Evolutionary conservation across 371 early-diverging fungal genomes (phyloP).

Genomic region (Syncephalastrum monosporum): DNA sequence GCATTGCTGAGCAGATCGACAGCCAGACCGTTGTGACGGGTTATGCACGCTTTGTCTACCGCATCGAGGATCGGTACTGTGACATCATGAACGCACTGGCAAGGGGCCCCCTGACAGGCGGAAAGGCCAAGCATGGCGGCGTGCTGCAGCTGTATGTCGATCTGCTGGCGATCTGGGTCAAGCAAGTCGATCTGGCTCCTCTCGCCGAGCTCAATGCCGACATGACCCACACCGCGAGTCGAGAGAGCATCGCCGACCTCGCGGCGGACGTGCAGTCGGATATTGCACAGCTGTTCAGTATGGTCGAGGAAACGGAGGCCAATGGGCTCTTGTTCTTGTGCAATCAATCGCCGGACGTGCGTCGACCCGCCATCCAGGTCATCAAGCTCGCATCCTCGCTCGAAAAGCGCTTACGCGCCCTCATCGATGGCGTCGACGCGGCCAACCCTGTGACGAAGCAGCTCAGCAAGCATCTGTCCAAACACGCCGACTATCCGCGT

Average conservation of each 20-base stretch:
- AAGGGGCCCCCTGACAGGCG: slow-evolving; percentile 27
- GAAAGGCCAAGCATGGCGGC: slow-evolving; percentile 24
- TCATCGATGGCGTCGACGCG: slow-evolving; percentile 7
- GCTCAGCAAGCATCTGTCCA: slow-evolving; percentile 8
- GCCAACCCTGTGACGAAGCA: slow-evolving; percentile 5
- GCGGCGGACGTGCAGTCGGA: slow-evolving; percentile 15
- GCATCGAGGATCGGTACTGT: slow-evolving; percentile 59
- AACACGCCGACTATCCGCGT: slow-evolving; percentile 20
- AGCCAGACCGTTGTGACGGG: slow-evolving; percentile 57
- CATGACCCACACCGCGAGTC: slow-evolving; percentile 4
- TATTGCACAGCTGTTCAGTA: slow-evolving; percentile 35
- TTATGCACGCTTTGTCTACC: slow-evolving; percentile 56
- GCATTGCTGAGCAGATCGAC: slow-evolving; percentile 70
- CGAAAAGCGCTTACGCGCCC: slow-evolving; percentile 37
- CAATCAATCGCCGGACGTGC: slow-evolving; percentile 55
- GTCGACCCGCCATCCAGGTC: slow-evolving; percentile 59
- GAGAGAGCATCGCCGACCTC: slow-evolving; percentile 5
- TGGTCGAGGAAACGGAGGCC: slow-evolving; percentile 74
- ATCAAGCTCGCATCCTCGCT: slow-evolving; percentile 59
- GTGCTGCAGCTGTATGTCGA: slow-evolving; percentile 43
- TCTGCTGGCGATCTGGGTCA: slow-evolving; percentile 39
- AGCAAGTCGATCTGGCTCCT: slow-evolving; percentile 29
- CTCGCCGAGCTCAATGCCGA: slow-evolving; percentile 14
- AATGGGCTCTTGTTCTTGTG: slow-evolving; percentile 76
- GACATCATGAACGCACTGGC: slow-evolving; percentile 53